Evolutionary conservation across 352 stramenopile species (phyloP).

Genomic region (Thalassiosira allenii): DNA sequence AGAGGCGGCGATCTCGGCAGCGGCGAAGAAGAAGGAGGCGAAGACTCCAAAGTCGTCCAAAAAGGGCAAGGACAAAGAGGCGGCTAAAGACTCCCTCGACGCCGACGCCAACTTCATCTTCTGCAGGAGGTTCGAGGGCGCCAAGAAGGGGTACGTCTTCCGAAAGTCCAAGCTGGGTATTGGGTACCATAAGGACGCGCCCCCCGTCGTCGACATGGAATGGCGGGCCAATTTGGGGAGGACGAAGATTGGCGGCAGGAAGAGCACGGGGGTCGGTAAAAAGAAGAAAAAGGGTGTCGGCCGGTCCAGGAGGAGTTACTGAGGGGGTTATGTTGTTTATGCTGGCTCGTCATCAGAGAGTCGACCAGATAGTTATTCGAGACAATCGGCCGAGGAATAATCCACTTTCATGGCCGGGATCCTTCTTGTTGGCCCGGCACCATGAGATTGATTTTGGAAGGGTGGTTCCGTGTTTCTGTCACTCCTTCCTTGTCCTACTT

Average conservation of each 20-base stretch:
- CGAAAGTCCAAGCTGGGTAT: slow-evolving; percentile 68
- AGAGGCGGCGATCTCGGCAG: too few species aligned
- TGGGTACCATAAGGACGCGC: slow-evolving; percentile 82
- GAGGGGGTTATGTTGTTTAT: too few species aligned
- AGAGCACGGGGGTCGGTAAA: slow-evolving; percentile 27
- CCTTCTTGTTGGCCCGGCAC: too few species aligned
- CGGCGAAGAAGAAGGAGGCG: too few species aligned
- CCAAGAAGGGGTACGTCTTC: slow-evolving; percentile 82
- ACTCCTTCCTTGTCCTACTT: too few species aligned
- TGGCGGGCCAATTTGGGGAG: slow-evolving; percentile 45
- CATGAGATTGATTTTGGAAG: too few species aligned
- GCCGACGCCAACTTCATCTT: slow-evolving; percentile 69
- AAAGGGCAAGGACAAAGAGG: slow-evolving; percentile 11
- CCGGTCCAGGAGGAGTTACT: slow-evolving; percentile 43
- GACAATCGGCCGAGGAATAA: too few species aligned
- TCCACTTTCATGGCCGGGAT: too few species aligned
- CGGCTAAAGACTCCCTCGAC: neutral
- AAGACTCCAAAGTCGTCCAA: slow-evolving; percentile 5
- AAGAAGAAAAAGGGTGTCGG: slow-evolving; percentile 36
- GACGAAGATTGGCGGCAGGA: slow-evolving; percentile 28
- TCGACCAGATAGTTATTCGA: too few species aligned
- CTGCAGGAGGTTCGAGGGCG: slow-evolving; percentile 75
- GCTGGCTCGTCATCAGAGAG: too few species aligned
- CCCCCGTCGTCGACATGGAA: slow-evolving; percentile 71
- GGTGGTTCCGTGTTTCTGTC: too few species aligned